Evolutionary conservation across 352 stramenopile species (phyloP).

Genomic region (Elongisporangium undulatum): DNA sequence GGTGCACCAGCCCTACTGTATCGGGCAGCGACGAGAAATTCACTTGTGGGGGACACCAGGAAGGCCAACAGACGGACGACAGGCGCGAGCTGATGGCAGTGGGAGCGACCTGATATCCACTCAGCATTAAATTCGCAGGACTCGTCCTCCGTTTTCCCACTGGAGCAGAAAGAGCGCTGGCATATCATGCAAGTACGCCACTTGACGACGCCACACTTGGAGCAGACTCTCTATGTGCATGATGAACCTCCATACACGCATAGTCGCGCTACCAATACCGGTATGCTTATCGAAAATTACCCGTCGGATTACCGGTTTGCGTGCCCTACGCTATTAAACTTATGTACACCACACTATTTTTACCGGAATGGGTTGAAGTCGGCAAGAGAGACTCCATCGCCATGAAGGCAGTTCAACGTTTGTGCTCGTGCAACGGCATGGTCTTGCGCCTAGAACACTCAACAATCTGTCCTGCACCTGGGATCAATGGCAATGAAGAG

Average conservation of each 20-base stretch:
- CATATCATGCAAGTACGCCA: background rate
- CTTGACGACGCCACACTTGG: background rate
- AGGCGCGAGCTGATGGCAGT: background rate
- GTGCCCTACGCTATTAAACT: too few relatives aligned
- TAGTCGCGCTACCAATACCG: background rate
- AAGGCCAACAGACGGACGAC: background rate
- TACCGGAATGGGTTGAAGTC: too few relatives aligned
- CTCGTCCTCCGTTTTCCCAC: background rate
- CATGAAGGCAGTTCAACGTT: too few relatives aligned
- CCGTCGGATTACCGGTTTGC: too few relatives aligned
- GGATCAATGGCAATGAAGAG: too few relatives aligned
- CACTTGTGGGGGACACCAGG: background rate
- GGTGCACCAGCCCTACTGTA: background rate
- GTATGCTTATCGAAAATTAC: too few relatives aligned
- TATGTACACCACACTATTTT: too few relatives aligned
- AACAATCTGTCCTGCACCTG: too few relatives aligned
- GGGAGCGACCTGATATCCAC: background rate
- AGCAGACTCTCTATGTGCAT: background rate
- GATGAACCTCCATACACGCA: background rate
- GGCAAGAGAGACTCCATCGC: too few relatives aligned
- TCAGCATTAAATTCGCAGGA: background rate
- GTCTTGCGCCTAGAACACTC: too few relatives aligned
- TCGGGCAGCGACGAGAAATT: background rate
- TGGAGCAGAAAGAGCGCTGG: background rate
- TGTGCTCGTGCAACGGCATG: too few relatives aligned